Base-by-base conservation (phyloP, 768 basidiomycete genomes). In the Pleurotus cornucopiae region DNA sequence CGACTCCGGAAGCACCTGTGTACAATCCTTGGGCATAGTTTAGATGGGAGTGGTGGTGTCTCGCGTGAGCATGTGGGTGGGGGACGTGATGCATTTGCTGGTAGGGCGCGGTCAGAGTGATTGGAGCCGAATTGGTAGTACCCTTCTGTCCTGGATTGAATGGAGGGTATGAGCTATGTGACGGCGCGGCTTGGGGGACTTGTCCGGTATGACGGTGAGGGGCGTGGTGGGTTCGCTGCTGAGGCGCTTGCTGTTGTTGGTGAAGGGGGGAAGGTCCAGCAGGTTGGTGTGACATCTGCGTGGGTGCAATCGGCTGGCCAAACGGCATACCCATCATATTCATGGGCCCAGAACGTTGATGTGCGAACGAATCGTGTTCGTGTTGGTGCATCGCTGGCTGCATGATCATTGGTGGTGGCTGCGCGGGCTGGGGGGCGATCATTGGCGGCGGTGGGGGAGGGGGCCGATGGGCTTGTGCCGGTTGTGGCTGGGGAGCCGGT, bases 41-140 rank as follows among this genome's bases (percentile, higher is more conserved):
- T 62, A 84, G 60, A 57, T 78, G 75, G 2, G 80, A 77, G 62
- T 85, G 84, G 60, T 86, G 88, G 59, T 88, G 86, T 34, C 86
- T 80, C 0, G 88, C 84, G 62, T 90, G 88, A 0, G 87, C 86
- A 57, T 89, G 88, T 1, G 88, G 86, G 60, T 89, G 88, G 1
- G 88, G 86, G 45, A 90, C 86, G 60, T 89, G 89, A 62, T 90
- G 88, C 85, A 91, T 87, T 64, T 81, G 85, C 12, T 79, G 69
- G 64, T 85, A 89, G 14, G 85, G 80, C n/a, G 82, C 70, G 54
- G 78, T 82, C 25, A 88, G 71, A 2, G 78, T 73, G 34, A 83
- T 73, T 4, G 77, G 70, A 20, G 73, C 64, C 48, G 70, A 66
- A 58, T 63, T 68, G 60, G 73, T 64, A 55, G 70, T 66, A 57